These are phyloP conservation scores for Sistotremastrum niveocremeum DNA, from an alignment of 768 basidiomycete genomes.

Conservation along the genomic window DNA sequence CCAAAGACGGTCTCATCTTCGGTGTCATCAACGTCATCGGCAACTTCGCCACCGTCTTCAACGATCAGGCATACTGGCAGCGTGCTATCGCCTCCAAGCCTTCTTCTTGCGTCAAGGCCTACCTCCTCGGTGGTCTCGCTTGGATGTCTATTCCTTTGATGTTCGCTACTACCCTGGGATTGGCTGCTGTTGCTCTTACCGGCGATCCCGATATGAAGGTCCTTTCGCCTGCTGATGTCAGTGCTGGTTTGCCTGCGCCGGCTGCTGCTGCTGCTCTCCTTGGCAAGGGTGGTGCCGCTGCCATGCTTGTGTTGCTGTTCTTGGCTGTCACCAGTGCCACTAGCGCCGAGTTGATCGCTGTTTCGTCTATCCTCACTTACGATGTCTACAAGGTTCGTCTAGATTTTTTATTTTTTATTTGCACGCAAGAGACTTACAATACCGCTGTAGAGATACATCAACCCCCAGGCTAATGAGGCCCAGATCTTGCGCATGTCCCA, in stretches of 20 bases:
- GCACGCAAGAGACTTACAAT: neutral
- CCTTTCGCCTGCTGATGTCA: slow-evolving; percentile 50
- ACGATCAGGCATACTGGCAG: slow-evolving; percentile 80
- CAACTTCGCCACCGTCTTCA: slow-evolving; percentile 58
- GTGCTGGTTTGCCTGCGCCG: slow-evolving; percentile 78
- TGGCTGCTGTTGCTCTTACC: slow-evolving; percentile 72
- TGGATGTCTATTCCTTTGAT: slow-evolving; percentile 89
- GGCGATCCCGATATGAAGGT: slow-evolving; percentile 30
- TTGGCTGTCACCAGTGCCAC: slow-evolving; percentile 78
- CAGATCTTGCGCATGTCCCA: slow-evolving; percentile 64
- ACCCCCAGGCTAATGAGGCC: slow-evolving; percentile 61
- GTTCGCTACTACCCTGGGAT: slow-evolving; percentile 77
- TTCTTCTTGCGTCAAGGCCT: slow-evolving; percentile 79
- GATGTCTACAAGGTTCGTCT: slow-evolving; percentile 62
- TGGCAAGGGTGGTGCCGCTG: slow-evolving; percentile 66
- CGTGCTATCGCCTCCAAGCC: slow-evolving; percentile 81
- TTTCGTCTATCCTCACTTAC: slow-evolving; percentile 71
- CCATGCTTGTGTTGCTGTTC: slow-evolving; percentile 72
- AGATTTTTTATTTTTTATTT: neutral
- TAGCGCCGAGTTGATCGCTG: slow-evolving; percentile 84
- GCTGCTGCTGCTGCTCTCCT: slow-evolving; percentile 74
- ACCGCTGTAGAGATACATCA: slow-evolving; percentile 51
- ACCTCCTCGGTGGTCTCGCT: slow-evolving; percentile 75
- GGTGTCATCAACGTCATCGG: slow-evolving; percentile 83
- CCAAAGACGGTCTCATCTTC: slow-evolving; percentile 66